phyloP scores from a whole-genome alignment of 2,329 filamentous ascomycete genomes.

The Diaporthe aspalathi region DNA sequence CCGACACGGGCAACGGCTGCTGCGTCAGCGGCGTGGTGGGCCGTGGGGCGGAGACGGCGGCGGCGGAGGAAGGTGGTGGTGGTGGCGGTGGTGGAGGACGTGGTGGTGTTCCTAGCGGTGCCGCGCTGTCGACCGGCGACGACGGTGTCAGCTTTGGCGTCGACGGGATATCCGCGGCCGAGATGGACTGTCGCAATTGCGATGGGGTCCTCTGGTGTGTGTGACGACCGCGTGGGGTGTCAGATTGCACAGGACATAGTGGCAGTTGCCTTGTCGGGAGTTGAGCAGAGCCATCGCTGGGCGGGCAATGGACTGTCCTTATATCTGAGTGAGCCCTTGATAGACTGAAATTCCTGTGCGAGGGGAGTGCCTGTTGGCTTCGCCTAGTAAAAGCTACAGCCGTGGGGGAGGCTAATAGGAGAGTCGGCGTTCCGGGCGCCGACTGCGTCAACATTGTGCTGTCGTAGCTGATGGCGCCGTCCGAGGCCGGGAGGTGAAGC shows the following conservation, averaged over 20 bases:
- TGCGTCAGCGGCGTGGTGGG: constrained; percentile 28
- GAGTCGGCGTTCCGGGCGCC: not conserved
- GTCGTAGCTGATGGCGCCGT: constrained; percentile 31
- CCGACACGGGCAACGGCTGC: constrained; percentile 52
- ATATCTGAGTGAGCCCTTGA: constrained; percentile 13
- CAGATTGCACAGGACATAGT: not conserved
- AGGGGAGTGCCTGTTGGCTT: constrained; percentile 19
- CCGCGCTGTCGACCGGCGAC: constrained; percentile 1
- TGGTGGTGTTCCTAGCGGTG: not conserved
- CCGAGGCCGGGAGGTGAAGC: constrained; percentile 27
- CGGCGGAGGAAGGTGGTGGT: too few species aligned
- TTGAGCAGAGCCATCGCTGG: not conserved
- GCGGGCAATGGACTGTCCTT: not conserved
- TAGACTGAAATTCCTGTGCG: constrained; percentile 3
- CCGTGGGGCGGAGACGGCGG: not conserved
- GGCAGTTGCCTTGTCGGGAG: not conserved
- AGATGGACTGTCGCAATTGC: constrained; percentile 7
- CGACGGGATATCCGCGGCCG: not conserved
- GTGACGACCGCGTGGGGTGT: not conserved
- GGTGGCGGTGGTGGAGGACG: not conserved
- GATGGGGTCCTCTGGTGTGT: not conserved
- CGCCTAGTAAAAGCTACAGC: constrained; percentile 19
- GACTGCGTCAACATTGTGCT: constrained; percentile 29
- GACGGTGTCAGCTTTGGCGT: not conserved
- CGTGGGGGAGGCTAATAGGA: constrained; percentile 5